Evolutionary conservation across 345 rosid species (phyloP).

Genomic region (Turnera subulata): DNA sequence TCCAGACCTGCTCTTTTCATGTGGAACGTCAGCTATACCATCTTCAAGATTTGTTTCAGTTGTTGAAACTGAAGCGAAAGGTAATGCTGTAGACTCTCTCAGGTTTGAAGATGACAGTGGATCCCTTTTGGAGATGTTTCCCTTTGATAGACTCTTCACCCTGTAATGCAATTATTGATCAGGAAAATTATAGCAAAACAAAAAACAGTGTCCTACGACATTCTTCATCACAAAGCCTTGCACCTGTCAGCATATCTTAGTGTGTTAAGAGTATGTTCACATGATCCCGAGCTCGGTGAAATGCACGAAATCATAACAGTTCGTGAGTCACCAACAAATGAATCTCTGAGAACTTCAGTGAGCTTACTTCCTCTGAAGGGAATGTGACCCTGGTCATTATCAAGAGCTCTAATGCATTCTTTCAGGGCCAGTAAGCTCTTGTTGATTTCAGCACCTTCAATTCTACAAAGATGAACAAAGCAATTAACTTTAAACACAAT

Average conservation of each 20-base stretch:
- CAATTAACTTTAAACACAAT: neutral
- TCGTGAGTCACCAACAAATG: slow-evolving; percentile 64
- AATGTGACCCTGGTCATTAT: slow-evolving; percentile 63
- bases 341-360: slow-evolving; percentile 71
- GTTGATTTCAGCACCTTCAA: slow-evolving; percentile 69
- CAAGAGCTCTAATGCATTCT: slow-evolving; percentile 69
- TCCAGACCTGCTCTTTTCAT: slow-evolving; percentile 37
- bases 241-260: slow-evolving; percentile 71
- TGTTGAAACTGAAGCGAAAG: slow-evolving; percentile 26
- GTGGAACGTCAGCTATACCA: slow-evolving; percentile 20
- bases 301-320: slow-evolving; percentile 72
- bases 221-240: slow-evolving; percentile 1
- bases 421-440: slow-evolving; percentile 64
- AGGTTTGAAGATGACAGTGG: slow-evolving; percentile 35
- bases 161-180: slow-evolving; percentile 29
- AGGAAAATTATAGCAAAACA: slow-evolving; percentile 11
- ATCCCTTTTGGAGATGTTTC: slow-evolving; percentile 45
- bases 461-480: slow-evolving; percentile 34
- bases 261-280: slow-evolving; percentile 67
- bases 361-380: slow-evolving; percentile 71
- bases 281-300: slow-evolving; percentile 67
- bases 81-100: slow-evolving; percentile 40
- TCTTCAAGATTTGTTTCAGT: slow-evolving; percentile 30
- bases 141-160: slow-evolving; percentile 67
- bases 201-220: neutral